Conservation (phyloP, 2,329 filamentous ascomycete species). For the Fusarium globosum region DNA sequence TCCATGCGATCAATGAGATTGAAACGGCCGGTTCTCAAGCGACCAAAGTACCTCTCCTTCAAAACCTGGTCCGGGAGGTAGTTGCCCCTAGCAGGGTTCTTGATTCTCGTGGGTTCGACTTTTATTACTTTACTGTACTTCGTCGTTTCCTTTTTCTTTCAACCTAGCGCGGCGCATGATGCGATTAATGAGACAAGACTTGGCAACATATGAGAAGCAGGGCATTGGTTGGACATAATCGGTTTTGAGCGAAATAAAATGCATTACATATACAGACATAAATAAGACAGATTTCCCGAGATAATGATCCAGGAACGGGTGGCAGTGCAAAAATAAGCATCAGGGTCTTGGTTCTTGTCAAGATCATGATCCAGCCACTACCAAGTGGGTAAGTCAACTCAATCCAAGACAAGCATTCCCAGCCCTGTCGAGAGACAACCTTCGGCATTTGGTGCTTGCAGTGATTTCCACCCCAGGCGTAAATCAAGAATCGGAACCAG, state of each 20-base stretch:
- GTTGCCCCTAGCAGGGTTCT: slow-evolving; percentile 17
- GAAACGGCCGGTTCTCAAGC: slow-evolving; percentile 48
- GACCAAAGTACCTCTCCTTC: slow-evolving; percentile 48
- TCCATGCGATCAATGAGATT: slow-evolving; percentile 51
- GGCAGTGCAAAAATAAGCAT: slow-evolving; percentile 6
- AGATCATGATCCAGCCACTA: background rate
- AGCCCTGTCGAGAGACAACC: slow-evolving; percentile 2
- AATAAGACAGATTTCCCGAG: slow-evolving; percentile 14
- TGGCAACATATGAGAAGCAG: background rate
- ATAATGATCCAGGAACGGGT: slow-evolving; percentile 1
- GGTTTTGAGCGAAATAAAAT: slow-evolving; percentile 11
- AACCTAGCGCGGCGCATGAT: slow-evolving; percentile 30
- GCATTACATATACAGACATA: slow-evolving; percentile 13
- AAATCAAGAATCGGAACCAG: slow-evolving; percentile 14
- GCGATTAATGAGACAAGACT: slow-evolving; percentile 13
- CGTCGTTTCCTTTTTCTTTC: slow-evolving; percentile 7
- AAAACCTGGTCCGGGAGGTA: slow-evolving; percentile 49
- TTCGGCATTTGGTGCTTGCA: slow-evolving; percentile 5
- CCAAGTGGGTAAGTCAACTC: background rate
- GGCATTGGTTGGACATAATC: slow-evolving; percentile 4
- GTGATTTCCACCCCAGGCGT: slow-evolving; percentile 17
- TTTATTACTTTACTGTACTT: background rate
- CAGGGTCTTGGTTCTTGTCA: background rate
- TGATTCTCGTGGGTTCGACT: background rate
- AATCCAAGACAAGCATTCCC: slow-evolving; percentile 18